These are phyloP conservation scores for Echium plantagineum DNA, from an alignment of 257 asterid genomes.

Conservation along the genomic window DNA sequence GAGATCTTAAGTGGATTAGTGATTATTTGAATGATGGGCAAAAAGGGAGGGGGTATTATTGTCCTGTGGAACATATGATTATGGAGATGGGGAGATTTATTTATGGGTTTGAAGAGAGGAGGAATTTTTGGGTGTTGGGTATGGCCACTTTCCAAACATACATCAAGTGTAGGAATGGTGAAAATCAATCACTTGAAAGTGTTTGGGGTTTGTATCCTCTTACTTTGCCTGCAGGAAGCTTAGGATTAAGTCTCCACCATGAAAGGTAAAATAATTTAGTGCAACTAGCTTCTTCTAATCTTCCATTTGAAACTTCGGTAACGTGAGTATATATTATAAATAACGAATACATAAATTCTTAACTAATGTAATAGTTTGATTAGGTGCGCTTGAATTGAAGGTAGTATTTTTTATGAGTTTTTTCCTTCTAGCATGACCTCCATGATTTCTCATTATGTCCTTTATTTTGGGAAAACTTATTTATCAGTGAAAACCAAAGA, in stretches of 20 bases:
- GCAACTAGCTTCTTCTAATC: neutral
- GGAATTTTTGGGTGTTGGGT: slow-evolving; percentile 65
- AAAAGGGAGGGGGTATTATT: slow-evolving; percentile 30
- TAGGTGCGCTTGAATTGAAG: too few species aligned
- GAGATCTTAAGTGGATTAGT: slow-evolving; percentile 74
- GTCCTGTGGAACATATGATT: slow-evolving; percentile 74
- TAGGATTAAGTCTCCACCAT: slow-evolving; percentile 50
- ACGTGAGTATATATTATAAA: too few species aligned
- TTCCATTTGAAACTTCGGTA: too few species aligned
- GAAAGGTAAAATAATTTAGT: slow-evolving; percentile 26
- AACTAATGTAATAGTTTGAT: too few species aligned
- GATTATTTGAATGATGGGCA: slow-evolving; percentile 24
- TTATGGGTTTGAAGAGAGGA: slow-evolving; percentile 35
- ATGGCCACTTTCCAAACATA: slow-evolving; percentile 67
- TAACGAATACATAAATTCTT: too few species aligned
- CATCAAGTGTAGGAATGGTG: slow-evolving; percentile 56
- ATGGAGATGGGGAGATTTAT: slow-evolving; percentile 61
- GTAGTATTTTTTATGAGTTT: too few species aligned
- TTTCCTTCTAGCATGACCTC: too few species aligned
- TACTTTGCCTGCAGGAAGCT: slow-evolving; percentile 50
- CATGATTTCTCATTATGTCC: neutral
- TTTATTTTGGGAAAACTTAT: neutral
- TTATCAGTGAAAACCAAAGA: slow-evolving; percentile 9
- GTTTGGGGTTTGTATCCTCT: slow-evolving; percentile 72
- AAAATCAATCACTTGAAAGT: slow-evolving; percentile 38